A percentile compares a stretch with the other conserved stretches of the same genome.
Evolutionary conservation across 2,329 filamentous ascomycete genomes (phyloP).

Genomic region (Nannizziopsis barbatae): DNA sequence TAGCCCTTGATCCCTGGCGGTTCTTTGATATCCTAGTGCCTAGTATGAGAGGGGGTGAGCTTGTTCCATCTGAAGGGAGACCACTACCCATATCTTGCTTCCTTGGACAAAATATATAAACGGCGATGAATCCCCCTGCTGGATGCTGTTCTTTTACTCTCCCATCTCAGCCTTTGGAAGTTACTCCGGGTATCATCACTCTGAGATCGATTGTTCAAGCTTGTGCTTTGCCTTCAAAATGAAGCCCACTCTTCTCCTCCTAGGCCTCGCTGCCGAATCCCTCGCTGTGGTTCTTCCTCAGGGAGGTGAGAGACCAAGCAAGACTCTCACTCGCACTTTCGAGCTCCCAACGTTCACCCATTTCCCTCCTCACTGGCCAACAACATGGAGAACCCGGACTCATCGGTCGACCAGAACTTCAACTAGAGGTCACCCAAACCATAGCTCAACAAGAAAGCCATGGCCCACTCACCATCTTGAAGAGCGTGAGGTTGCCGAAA

Average conservation of each 20-base stretch:
- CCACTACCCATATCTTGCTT: constrained; percentile 1
- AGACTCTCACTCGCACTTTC: constrained; percentile 1
- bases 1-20: constrained; percentile 4
- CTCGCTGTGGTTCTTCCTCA: constrained; percentile 4
- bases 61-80: constrained; percentile 1
- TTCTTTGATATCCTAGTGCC: constrained; percentile 7
- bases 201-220: neutral
- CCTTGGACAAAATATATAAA: constrained; percentile 9
- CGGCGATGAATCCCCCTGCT: neutral
- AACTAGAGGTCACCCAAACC: neutral
- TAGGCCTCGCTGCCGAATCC: constrained; percentile 9
- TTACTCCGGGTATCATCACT: neutral
- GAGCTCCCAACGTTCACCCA: constrained; percentile 2
- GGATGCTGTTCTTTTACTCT: neutral
- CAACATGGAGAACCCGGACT: too few species aligned
- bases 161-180: constrained; percentile 1
- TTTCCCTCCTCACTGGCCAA: neutral
- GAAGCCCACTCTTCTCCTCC: constrained; percentile 9
- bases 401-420: too few species aligned
- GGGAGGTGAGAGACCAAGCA: neutral
- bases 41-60: constrained; percentile 2
- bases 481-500: constrained; percentile 2
- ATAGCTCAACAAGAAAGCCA: neutral
- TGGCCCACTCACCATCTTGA: neutral
- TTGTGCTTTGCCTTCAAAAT: neutral